Base-by-base conservation (phyloP, 108 stramenopile species). In the Nannochloropsis salina region DNA sequence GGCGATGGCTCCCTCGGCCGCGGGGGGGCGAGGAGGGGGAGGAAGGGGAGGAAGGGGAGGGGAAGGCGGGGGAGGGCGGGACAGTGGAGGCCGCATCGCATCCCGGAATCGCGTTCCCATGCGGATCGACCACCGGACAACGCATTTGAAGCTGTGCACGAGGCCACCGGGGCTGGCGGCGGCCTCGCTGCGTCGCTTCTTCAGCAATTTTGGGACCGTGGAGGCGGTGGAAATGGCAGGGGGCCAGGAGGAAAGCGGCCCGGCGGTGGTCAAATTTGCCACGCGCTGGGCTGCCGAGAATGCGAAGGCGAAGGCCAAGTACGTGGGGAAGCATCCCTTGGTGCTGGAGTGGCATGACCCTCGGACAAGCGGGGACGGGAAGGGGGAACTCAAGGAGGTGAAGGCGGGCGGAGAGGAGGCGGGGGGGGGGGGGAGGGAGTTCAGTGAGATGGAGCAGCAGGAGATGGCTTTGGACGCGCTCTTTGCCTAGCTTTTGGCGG, bases 241-340 rank as follows among this genome's bases (percentile, higher is more conserved):
- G 12, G 47, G 47, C 9, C 10, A 12, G 47, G 47, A 51, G 47
- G 47, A 12, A 12, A 12, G 12, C 10, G 47, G 12, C 10, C 12
- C 47, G 47, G 47, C 47, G 47, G 47, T 51, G 10, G 47, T 51
- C 10, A 51, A 51, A 51, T 51, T 51, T 51, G 47, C 12, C 47
- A 51, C 47, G 47, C 9, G 47, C 9, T 11, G 47, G 47, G 47
- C 47, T 9, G 47, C 47, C 47, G 47, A 51, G 47, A 51, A 51
- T 51, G 47, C 47, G 47, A 51, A 51, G 47, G 47, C 47, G 47
- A 51, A 51, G 9, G 47, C 47, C 47, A 51, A 51, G 47, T 51
- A 51, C 47, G 9, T 51, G 47, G 47, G 47, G 10, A 11, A 9
- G n/a, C 61, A 74, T 74, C 1, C 61, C 1, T 74, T 74, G 61